Base-by-base conservation (phyloP, 1,139 yeast genomes). In the Chernovozyma aurita region DNA sequence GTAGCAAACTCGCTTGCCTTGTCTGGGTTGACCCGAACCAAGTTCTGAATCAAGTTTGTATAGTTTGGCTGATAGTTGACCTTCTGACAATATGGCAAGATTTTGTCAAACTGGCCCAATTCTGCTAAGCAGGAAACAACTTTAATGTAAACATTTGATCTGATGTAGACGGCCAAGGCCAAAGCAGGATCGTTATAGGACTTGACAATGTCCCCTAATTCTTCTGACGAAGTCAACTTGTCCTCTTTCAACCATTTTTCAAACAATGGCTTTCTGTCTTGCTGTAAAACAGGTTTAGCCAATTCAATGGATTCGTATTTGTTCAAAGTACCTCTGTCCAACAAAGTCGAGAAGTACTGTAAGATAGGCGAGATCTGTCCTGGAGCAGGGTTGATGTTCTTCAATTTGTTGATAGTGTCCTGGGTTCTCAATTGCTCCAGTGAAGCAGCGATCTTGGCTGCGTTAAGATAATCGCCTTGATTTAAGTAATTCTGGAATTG, bases 211-310 rank as follows among this genome's bases (percentile, higher is more conserved):
- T 94, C 99, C 65, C 98, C 99, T 49, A 94, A 76, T 63, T 90
- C 97, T 67, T 94, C 99, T 13, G 96, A 86, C 36, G 85, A 80
- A 43, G 92, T 92, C 50, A 94, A 77, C 63, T 92, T 92, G 59
- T 88, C 95, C 61, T 92, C 97, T 59, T 85, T 84, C 59, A 92
- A 78, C 94, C 97, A 94, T 65, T 90, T 92, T 64, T 94, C 98
- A 50, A 92, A 83, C 46, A 94, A 70, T 43, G 90, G 95, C 55
- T 86, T 85, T 60, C 97, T 85, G 59, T 88, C 95, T 67, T 92
- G 97, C 63, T 87, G 96, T 57, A 94, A 72, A 7, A 94, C 95
- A 6, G 98, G 98, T 57, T 84, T 82, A 15, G 97, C 97, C 50
- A 94, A 78, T 63, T 94, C 98, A 49, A 94, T 76, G 22, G 96